Percentiles rank a stretch among this genome's conserved stretches.
Conservation (phyloP, 805 yeast genomes). For the Starmerella etchellsii region DNA sequence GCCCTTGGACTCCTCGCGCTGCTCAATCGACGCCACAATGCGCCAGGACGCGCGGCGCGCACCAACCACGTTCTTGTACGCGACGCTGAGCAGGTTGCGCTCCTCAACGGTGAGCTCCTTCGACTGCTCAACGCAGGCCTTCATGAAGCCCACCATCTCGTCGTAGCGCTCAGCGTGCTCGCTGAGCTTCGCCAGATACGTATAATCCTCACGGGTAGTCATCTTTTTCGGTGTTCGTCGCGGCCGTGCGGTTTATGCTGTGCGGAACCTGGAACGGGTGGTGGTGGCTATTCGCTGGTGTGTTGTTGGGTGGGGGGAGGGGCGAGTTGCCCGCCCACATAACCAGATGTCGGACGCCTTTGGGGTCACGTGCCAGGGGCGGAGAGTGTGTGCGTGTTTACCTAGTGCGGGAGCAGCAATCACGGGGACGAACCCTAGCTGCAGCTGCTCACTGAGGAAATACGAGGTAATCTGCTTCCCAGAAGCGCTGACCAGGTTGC, state of each 20-base stretch:
- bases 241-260: slow-evolving; percentile 2
- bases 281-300: slow-evolving; percentile 2
- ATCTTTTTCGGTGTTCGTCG: slow-evolving; percentile 9
- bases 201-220: slow-evolving; percentile 87
- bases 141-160: slow-evolving; percentile 99
- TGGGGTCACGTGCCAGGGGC: too few species aligned
- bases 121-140: slow-evolving; percentile 63
- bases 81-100: slow-evolving; percentile 92
- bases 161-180: slow-evolving; percentile 99
- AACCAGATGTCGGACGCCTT: background rate
- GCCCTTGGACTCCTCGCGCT: slow-evolving; percentile 97
- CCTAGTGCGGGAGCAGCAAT: too few species aligned
- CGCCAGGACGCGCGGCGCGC: slow-evolving; percentile 99
- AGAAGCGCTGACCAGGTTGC: too few species aligned
- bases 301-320: slow-evolving; percentile 4
- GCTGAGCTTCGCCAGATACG: slow-evolving; percentile 94
- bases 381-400: too few species aligned
- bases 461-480: too few species aligned
- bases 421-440: too few species aligned
- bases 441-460: too few species aligned
- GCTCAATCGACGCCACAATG: slow-evolving; percentile 96
- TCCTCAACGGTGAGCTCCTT: slow-evolving; percentile 90
- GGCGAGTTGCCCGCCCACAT: slow-evolving; percentile 3
- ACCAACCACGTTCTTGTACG: slow-evolving; percentile 97
- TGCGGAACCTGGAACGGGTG: slow-evolving; percentile 2